Evolutionary conservation across 78 protist species (phyloP).

Genomic region (Speleostelium caveatum): DNA sequence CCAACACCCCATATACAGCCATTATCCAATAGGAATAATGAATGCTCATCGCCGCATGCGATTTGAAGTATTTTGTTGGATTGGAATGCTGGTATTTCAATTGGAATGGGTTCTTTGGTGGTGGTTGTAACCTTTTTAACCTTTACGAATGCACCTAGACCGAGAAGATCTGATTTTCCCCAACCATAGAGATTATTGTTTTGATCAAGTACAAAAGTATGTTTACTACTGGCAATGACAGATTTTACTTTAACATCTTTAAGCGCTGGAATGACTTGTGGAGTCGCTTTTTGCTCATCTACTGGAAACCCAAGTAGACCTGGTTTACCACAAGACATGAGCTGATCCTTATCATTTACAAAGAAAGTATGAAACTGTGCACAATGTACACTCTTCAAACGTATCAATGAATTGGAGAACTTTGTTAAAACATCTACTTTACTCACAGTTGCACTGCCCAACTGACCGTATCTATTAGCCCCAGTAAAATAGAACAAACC

Average conservation of each 20-base stretch:
- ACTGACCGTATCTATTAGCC: conserved; percentile 44
- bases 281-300: conserved; percentile 39
- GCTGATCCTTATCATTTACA: conserved; percentile 16
- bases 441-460: conserved; percentile 11
- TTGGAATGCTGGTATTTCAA: conserved; percentile 13
- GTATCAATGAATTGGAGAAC: conserved; percentile 3
- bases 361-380: conserved; percentile 27
- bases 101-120: conserved; percentile 17
- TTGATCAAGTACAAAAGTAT: conserved; percentile 26
- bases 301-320: conserved; percentile 15
- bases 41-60: conserved; percentile 74
- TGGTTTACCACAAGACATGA: conserved; percentile 19
- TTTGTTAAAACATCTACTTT: conserved; percentile 16
- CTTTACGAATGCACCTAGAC: conserved; percentile 45
- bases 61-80: not conserved
- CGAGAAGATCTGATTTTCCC: conserved; percentile 58
- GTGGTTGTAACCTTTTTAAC: conserved; percentile 26
- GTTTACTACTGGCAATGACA: conserved; percentile 13
- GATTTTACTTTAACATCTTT: not conserved
- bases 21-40: conserved; percentile 21
- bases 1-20: conserved; percentile 61
- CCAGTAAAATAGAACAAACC: conserved; percentile 44
- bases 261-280: conserved; percentile 25
- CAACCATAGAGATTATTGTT: conserved; percentile 46
- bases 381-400: not conserved